phyloP scores from a whole-genome alignment of 192 early-diverging fungal species.

The Obelidium mucronatum region DNA sequence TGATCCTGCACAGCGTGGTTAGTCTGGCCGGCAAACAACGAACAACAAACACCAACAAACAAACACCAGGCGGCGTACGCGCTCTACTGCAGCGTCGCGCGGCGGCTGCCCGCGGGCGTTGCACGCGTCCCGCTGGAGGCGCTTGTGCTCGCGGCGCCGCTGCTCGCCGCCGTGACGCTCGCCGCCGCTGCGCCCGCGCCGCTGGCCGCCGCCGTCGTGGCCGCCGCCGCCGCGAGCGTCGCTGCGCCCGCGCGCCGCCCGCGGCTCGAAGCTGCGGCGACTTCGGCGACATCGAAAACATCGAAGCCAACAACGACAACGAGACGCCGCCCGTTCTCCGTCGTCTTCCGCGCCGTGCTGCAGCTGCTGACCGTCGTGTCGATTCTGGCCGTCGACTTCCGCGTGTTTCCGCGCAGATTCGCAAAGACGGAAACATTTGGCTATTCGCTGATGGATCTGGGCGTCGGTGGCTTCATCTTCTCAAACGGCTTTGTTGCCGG shows the following conservation, averaged over 20 bases:
- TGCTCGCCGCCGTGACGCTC: constrained; percentile 37
- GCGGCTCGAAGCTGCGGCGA: background rate
- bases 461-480: constrained; percentile 93
- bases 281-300: constrained; percentile 25
- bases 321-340: constrained; percentile 21
- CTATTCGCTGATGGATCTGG: constrained; percentile 94
- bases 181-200: background rate
- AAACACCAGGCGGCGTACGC: constrained; percentile 41
- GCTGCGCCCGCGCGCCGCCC: constrained; percentile 1
- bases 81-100: constrained; percentile 27
- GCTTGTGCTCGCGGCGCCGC: constrained; percentile 34
- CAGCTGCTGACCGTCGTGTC: constrained; percentile 62
- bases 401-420: constrained; percentile 84
- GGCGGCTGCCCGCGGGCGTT: background rate
- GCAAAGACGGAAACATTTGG: constrained; percentile 94
- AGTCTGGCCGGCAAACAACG: background rate
- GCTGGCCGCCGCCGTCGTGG: constrained; percentile 9
- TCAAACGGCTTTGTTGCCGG: constrained; percentile 86
- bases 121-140: background rate
- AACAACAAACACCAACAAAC: background rate
- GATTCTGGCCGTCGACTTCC: constrained; percentile 96
- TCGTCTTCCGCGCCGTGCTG: constrained; percentile 43
- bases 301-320: background rate
- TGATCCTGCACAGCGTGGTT: constrained; percentile 39
- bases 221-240: constrained; percentile 10